A percentile compares a stretch with the other conserved stretches of the same genome.
phyloP scores from a whole-genome alignment of 176 grass and related monocot genomes.

The Cenchrus fungigraminus region DNA sequence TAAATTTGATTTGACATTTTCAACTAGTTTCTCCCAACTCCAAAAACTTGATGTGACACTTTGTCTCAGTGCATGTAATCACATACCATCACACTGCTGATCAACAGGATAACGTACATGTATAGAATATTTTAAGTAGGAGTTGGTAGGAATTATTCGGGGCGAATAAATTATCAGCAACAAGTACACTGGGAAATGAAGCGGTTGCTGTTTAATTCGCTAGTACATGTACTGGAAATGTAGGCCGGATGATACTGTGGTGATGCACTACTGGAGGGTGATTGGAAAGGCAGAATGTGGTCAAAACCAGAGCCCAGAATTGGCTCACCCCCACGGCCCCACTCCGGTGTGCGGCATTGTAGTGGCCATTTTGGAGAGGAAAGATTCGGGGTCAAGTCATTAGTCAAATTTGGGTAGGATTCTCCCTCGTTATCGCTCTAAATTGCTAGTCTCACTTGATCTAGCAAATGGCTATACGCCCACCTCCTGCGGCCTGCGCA shows the following conservation, averaged over 20 bases:
- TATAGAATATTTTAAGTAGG: conserved; percentile 9
- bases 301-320: not conserved
- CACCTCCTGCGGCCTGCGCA: too few relatives aligned
- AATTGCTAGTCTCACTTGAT: not conserved
- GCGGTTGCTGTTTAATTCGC: not conserved
- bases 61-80: not conserved
- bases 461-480: too few relatives aligned
- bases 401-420: conserved; percentile 39
- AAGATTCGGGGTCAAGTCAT: conserved; percentile 48
- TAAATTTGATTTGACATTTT: too few relatives aligned
- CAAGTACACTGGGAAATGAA: conserved; percentile 14
- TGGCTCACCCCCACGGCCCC: too few relatives aligned
- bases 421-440: not conserved
- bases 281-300: not conserved
- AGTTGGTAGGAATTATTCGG: not conserved
- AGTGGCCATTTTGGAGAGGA: conserved; percentile 21
- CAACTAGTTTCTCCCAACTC: too few relatives aligned
- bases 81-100: not conserved
- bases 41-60: too few relatives aligned
- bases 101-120: not conserved
- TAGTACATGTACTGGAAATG: not conserved
- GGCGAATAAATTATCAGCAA: not conserved
- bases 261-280: not conserved
- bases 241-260: not conserved
- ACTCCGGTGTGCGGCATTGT: not conserved